These are phyloP conservation scores for Litsea cubeba DNA, from an alignment of 164 flowering plant genomes.

Conservation along the genomic window DNA sequence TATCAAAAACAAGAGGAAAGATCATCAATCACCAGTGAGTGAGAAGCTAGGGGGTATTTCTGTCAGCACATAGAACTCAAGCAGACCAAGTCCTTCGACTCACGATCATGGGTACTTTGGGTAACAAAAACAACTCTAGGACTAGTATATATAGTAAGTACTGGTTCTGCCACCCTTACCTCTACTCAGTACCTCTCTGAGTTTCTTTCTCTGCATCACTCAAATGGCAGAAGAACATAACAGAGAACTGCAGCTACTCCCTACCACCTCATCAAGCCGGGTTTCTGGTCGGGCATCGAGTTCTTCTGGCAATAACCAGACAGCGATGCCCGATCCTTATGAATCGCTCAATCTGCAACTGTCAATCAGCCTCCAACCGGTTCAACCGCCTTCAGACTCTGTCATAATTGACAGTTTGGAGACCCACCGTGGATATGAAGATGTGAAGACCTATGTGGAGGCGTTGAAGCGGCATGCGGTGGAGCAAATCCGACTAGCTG, in stretches of 20 bases:
- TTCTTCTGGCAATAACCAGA: constrained; percentile 14
- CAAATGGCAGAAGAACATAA: constrained; percentile 53
- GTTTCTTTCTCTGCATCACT: background rate
- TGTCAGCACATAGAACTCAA: constrained; percentile 8
- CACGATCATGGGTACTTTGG: constrained; percentile 13
- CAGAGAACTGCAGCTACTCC: constrained; percentile 60
- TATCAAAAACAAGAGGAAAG: background rate
- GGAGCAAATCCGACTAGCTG: constrained; percentile 82
- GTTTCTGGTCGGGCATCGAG: constrained; percentile 16
- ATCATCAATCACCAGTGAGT: background rate
- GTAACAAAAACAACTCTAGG: constrained; percentile 1
- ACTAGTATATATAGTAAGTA: constrained; percentile 21
- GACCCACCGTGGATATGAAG: background rate
- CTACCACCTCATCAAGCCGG: constrained; percentile 31
- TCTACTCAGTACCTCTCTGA: constrained; percentile 10
- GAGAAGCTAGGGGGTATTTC: constrained; percentile 1
- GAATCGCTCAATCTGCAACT: constrained; percentile 63
- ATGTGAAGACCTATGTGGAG: constrained; percentile 30
- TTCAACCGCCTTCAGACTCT: constrained; percentile 20
- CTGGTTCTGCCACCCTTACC: constrained; percentile 27
- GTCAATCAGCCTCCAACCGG: constrained; percentile 55
- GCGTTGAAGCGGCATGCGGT: constrained; percentile 76
- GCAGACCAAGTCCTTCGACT: constrained; percentile 3
- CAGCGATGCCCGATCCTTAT: constrained; percentile 5
- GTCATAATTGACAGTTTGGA: constrained; percentile 1